Base-by-base conservation (phyloP, 805 yeast species). In the Candida coleopterorum region DNA sequence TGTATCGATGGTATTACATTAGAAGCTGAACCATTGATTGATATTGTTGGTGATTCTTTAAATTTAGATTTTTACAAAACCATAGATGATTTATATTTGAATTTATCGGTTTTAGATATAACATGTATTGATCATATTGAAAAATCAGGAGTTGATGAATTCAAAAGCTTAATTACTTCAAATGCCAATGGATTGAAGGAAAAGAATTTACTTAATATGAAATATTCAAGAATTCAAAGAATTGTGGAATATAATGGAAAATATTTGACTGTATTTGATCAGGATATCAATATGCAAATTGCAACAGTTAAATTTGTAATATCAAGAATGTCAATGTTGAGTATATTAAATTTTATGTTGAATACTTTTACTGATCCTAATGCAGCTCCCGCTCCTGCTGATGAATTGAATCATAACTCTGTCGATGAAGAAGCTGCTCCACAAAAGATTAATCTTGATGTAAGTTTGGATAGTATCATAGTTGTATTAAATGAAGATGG, bases 341-440 rank as follows among this genome's bases (percentile, higher is more conserved):
- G 94, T 1, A 62, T 93, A 10, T 60, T 90, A 44, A 90, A 88
- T 55, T 93, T 81, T 55, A 68, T 84, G 2, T 64, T 89, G 50
- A 84, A 87, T 30, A 93, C 97, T 0, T 93, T 93, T 55, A 83
- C 96, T 0, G 81, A 81, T 56, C 95, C 95, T 0, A 72, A 77
- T 43, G 80, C 83, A 1, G 75, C 75, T 5, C 58, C 76, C 29
- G 63, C 78, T 1, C 85, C 86, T 1, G 81, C 88, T 0, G 89
- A 81, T 60, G 77, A 68, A 21, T 64, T 83, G 40, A 76, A 81
- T 38, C 89, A 83, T 48, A 81, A 81, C 48, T 74, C 74, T 43
- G 75, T 69, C n/a, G 62, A 70, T 25, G 64, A 60, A 17, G 77
- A 71, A 9, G 68, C 71, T 11, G 72, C 88, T 0, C 93, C 94